These are phyloP conservation scores for Penicillium sp. DNA, from an alignment of 2,329 filamentous ascomycete species.

Conservation along the genomic window DNA sequence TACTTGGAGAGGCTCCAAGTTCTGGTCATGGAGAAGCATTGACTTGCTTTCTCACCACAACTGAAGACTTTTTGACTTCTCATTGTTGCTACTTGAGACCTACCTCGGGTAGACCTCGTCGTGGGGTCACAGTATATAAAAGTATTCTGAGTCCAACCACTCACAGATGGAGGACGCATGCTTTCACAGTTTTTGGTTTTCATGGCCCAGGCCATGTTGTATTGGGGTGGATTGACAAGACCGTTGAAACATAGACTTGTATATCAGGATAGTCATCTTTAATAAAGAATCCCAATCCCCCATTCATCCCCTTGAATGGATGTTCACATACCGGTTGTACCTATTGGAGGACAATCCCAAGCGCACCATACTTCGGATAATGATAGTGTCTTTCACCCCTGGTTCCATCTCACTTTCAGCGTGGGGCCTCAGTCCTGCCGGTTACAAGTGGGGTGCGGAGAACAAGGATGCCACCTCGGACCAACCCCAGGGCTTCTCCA, in stretches of 20 bases:
- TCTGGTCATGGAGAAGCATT: neutral
- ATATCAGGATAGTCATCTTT: no score
- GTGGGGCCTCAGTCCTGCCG: constrained; percentile 86
- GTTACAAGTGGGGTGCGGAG: constrained; percentile 95
- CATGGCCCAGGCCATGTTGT: no score
- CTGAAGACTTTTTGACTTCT: neutral
- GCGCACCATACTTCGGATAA: constrained; percentile 33
- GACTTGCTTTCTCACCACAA: neutral
- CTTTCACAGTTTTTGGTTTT: no score
- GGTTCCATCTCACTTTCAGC: constrained; percentile 93
- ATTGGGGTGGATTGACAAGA: no score
- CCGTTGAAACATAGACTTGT: no score
- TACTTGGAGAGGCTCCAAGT: neutral
- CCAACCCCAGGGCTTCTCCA: constrained; percentile 90
- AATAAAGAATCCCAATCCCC: no score
- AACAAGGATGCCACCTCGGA: constrained; percentile 93
- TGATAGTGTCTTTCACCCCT: constrained; percentile 94
- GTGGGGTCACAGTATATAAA: neutral
- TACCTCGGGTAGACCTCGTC: neutral
- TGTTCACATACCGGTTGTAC: no score
- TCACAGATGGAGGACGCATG: no score
- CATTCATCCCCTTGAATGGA: no score
- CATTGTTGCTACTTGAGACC: neutral
- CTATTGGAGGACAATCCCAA: no score
- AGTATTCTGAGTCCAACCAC: no score